These are phyloP conservation scores for Pleurotus sapidus DNA, from an alignment of 768 basidiomycete species.

Conservation along the genomic window DNA sequence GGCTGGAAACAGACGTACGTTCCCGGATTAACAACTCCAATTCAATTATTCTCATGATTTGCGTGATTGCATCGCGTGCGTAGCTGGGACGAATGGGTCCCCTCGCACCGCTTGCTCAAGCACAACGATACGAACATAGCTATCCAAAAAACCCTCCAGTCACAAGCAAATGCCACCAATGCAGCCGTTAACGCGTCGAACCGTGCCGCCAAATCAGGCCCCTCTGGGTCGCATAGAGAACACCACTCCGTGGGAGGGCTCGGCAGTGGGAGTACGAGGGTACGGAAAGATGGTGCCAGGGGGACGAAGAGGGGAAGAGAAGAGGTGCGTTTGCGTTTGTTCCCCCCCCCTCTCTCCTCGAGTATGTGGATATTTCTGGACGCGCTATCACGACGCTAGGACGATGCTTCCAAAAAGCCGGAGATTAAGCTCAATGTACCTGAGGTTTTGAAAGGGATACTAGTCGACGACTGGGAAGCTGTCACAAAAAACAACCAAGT, in stretches of 20 bases:
- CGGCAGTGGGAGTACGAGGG: conserved; percentile 20
- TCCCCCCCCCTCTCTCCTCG: background rate
- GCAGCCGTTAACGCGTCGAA: conserved; percentile 15
- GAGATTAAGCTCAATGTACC: conserved; percentile 92
- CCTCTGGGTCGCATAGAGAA: conserved; percentile 12
- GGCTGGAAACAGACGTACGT: conserved; percentile 97
- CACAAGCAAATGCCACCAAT: conserved; percentile 22
- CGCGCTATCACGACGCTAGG: conserved; percentile 36
- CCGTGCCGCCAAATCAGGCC: conserved; percentile 18
- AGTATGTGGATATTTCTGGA: background rate
- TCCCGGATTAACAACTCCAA: background rate
- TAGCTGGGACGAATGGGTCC: conserved; percentile 99
- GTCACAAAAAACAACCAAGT: conserved; percentile 95
- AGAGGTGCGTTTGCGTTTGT: conserved; percentile 44
- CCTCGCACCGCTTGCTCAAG: conserved; percentile 76
- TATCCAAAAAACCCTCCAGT: conserved; percentile 68
- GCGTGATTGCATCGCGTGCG: background rate
- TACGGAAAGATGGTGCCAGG: conserved; percentile 58
- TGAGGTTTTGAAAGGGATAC: conserved; percentile 80
- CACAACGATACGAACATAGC: conserved; percentile 77
- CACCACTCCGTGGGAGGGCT: conserved; percentile 19
- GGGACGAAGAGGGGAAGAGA: conserved; percentile 75
- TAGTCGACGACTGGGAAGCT: conserved; percentile 98
- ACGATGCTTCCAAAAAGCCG: conserved; percentile 74
- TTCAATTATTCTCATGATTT: background rate